Evolutionary conservation across 1,284 basidiomycete species (phyloP).

Genomic region (Neonothopanus nambi): DNA sequence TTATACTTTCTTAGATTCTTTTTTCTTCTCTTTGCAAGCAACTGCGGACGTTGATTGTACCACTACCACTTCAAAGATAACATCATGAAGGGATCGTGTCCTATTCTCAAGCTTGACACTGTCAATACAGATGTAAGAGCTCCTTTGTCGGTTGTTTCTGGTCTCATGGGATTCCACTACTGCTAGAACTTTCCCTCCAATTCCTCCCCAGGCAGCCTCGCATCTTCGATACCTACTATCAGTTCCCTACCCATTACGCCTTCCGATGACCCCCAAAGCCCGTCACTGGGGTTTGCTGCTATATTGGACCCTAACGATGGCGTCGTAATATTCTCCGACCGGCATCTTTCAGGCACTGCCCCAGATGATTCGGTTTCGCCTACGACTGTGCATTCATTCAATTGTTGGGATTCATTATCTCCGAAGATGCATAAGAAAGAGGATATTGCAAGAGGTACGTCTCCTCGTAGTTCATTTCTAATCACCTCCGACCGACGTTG

Average conservation of each 20-base stretch:
- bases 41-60: no score
- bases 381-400: background rate
- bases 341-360: background rate
- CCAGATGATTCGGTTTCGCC: background rate
- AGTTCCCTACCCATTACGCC: slow-evolving; percentile 9
- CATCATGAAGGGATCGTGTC: slow-evolving; percentile 1
- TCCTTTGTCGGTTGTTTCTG: background rate
- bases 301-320: slow-evolving; percentile 1
- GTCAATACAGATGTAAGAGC: background rate
- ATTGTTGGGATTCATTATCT: background rate
- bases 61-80: background rate
- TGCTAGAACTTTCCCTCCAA: background rate
- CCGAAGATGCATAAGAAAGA: no score
- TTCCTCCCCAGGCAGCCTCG: slow-evolving; percentile 4
- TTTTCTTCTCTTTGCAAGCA: background rate
- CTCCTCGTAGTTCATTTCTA: background rate
- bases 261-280: background rate
- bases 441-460: background rate
- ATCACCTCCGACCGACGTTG: background rate
- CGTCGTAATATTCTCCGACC: background rate
- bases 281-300: background rate
- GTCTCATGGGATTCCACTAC: background rate
- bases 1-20: background rate
- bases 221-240: slow-evolving; percentile 13
- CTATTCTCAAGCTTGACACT: slow-evolving; percentile 3